A percentile compares a stretch with the other conserved stretches of the same genome.
Evolutionary conservation across 1,284 basidiomycete genomes (phyloP).

Genomic region (Boletus hoseneyae): DNA sequence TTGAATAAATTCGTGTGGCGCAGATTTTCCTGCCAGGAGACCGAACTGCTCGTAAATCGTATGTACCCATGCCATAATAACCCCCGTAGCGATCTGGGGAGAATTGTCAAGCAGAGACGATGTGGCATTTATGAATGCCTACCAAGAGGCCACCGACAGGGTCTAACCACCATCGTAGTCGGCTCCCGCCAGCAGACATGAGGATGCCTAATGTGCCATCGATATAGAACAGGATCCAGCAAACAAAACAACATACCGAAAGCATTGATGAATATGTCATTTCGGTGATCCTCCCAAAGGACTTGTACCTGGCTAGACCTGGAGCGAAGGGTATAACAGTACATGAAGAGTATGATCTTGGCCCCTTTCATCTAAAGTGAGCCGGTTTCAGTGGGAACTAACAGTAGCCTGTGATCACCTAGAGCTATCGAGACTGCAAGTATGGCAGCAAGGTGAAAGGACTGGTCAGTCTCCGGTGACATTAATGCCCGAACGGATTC

Average conservation of each 20-base stretch:
- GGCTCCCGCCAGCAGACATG: slow-evolving; percentile 89
- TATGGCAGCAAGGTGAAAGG: slow-evolving; percentile 82
- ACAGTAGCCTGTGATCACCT: slow-evolving; percentile 41
- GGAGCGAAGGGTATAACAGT: slow-evolving; percentile 77
- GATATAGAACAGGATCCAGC: slow-evolving; percentile 1
- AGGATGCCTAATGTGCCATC: slow-evolving; percentile 61
- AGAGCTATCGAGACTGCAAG: slow-evolving; percentile 82
- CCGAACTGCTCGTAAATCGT: slow-evolving; percentile 84
- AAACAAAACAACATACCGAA: slow-evolving; percentile 49
- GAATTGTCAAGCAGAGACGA: slow-evolving; percentile 6
- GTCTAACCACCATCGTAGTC: slow-evolving; percentile 83
- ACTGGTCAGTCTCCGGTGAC: slow-evolving; percentile 55
- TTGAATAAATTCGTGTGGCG: slow-evolving; percentile 87
- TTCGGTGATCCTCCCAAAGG: slow-evolving; percentile 94
- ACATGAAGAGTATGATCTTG: slow-evolving; percentile 85
- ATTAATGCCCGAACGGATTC: slow-evolving; percentile 75
- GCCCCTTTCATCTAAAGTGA: slow-evolving; percentile 49
- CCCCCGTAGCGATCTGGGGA: slow-evolving; percentile 69
- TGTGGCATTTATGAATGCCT: slow-evolving; percentile 27
- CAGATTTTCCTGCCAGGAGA: slow-evolving; percentile 87
- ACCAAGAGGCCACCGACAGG: slow-evolving; percentile 79
- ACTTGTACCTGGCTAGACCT: slow-evolving; percentile 89
- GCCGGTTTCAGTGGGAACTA: neutral
- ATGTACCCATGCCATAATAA: slow-evolving; percentile 78
- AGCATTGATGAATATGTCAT: slow-evolving; percentile 82